Evolutionary conservation across 768 basidiomycete genomes (phyloP).

Genomic region (Boletus insuetus): DNA sequence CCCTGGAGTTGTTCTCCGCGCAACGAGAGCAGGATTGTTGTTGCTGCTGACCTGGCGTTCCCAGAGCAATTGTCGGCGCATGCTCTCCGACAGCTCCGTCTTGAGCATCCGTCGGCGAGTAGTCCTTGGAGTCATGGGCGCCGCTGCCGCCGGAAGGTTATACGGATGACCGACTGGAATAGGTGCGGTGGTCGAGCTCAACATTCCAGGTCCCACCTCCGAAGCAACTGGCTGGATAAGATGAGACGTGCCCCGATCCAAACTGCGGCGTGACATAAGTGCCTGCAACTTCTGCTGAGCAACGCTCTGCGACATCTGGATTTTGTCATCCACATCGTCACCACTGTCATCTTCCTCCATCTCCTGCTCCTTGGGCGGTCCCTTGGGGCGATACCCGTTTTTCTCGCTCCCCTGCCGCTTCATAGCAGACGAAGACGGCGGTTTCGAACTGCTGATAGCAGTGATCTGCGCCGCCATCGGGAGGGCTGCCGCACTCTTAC

Average conservation of each 20-base stretch:
- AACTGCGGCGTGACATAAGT: constrained; percentile 46
- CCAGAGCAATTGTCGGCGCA: constrained; percentile 80
- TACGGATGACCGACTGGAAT: constrained; percentile 66
- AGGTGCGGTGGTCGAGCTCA: constrained; percentile 42
- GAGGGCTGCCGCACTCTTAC: constrained; percentile 57
- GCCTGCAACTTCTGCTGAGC: constrained; percentile 67
- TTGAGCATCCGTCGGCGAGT: constrained; percentile 82
- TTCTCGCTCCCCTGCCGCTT: constrained; percentile 28
- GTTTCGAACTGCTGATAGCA: constrained; percentile 33
- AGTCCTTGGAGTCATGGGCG: constrained; percentile 81
- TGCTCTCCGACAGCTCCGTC: constrained; percentile 81
- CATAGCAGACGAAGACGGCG: constrained; percentile 7
- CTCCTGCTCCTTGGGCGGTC: constrained; percentile 61
- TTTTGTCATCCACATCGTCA: constrained; percentile 46
- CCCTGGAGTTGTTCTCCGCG: constrained; percentile 29
- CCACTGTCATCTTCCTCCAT: constrained; percentile 70
- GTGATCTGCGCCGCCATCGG: constrained; percentile 55
- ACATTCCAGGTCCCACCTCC: constrained; percentile 18
- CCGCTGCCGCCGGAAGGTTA: constrained; percentile 62
- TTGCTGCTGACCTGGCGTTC: constrained; percentile 63
- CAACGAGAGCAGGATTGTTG: constrained; percentile 41
- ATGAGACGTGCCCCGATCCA: constrained; percentile 29
- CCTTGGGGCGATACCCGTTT: constrained; percentile 59
- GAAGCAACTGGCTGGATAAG: constrained; percentile 16
- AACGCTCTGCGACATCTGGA: constrained; percentile 62